A percentile compares a stretch with the other conserved stretches of the same genome.
These are phyloP conservation scores for Phyllostachys edulis DNA, from an alignment of 176 grass and related monocot species.

Conservation along the genomic window DNA sequence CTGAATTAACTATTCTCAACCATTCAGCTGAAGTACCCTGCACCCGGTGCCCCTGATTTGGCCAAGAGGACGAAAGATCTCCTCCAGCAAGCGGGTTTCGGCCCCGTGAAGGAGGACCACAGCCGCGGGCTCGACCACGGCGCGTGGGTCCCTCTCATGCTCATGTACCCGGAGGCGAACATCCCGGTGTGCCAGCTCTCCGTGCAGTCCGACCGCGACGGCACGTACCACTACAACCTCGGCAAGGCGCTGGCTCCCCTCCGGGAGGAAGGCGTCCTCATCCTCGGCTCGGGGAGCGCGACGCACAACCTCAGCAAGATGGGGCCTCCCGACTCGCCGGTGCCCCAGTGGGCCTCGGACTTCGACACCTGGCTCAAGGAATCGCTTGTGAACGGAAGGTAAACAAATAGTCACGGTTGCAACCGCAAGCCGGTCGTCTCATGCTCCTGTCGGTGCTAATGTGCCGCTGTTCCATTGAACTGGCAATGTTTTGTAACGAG, in stretches of 20 bases:
- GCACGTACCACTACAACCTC: constrained; percentile 77
- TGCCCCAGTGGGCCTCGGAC: constrained; percentile 56
- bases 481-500: not conserved
- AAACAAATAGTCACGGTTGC: not conserved
- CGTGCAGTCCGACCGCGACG: constrained; percentile 54
- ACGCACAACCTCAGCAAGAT: constrained; percentile 73
- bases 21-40: constrained; percentile 71
- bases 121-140: constrained; percentile 79
- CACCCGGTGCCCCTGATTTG: constrained; percentile 65
- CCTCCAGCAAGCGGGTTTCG: constrained; percentile 60
- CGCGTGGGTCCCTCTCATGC: constrained; percentile 72
- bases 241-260: constrained; percentile 67
- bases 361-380: constrained; percentile 87
- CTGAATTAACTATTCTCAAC: not conserved
- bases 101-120: constrained; percentile 57
- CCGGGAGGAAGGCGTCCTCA: constrained; percentile 61
- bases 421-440: no score
- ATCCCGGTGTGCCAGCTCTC: constrained; percentile 86
- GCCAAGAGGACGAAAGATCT: constrained; percentile 62
- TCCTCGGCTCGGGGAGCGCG: constrained; percentile 81
- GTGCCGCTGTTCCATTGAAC: not conserved
- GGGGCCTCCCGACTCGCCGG: constrained; percentile 5
- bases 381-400: constrained; percentile 63
- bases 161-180: constrained; percentile 80
- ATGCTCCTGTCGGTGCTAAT: no score